phyloP scores from a whole-genome alignment of 345 rosid genomes.

The Lagerstroemia speciosa region DNA sequence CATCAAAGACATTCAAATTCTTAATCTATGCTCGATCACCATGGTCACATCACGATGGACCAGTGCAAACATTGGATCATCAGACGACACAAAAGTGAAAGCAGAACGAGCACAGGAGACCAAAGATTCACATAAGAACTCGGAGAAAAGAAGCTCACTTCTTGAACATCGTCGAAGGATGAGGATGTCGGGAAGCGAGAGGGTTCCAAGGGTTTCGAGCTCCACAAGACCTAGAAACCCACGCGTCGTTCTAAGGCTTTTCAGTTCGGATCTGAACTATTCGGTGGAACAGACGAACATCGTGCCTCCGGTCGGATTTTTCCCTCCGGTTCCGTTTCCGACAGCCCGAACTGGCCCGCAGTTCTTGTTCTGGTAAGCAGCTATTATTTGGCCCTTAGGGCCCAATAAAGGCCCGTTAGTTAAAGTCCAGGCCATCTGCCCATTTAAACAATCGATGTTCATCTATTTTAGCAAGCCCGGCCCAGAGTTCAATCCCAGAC shows the following conservation, averaged over 20 bases:
- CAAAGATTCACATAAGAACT: background rate
- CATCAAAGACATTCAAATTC: background rate
- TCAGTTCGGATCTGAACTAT: background rate
- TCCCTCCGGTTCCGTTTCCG: background rate
- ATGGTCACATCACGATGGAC: background rate
- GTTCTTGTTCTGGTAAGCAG: background rate
- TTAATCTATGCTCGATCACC: background rate
- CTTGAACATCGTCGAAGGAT: constrained; percentile 31
- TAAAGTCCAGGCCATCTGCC: background rate
- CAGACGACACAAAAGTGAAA: background rate
- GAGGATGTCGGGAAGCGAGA: background rate
- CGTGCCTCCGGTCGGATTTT: background rate
- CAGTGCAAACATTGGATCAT: background rate
- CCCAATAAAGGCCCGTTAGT: background rate
- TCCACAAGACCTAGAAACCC: constrained; percentile 8
- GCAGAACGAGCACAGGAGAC: background rate
- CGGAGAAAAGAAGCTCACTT: constrained; percentile 20
- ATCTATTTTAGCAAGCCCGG: no score
- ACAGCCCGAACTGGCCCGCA: background rate
- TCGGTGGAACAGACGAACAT: background rate
- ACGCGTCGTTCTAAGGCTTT: background rate
- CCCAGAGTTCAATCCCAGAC: no score
- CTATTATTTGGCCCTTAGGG: background rate
- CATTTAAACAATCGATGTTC: background rate
- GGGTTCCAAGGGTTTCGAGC: constrained; percentile 2